phyloP scores from a whole-genome alignment of 805 yeast species.

The Saturnispora sekii region DNA sequence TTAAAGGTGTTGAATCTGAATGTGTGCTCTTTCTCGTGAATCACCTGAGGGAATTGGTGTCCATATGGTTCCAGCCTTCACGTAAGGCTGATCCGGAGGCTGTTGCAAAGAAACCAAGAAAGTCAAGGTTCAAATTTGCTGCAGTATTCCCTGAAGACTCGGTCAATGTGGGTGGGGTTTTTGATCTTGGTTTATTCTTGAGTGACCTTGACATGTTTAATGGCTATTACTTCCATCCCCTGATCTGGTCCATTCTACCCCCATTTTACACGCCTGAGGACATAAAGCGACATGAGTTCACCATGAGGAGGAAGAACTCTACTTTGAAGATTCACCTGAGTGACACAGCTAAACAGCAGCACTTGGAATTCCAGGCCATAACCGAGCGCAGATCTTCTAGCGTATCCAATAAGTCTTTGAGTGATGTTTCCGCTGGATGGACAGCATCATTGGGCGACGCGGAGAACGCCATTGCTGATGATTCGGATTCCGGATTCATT shows the following conservation, averaged over 20 bases:
- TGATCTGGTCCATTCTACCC: constrained; percentile 22
- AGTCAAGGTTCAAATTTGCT: constrained; percentile 7
- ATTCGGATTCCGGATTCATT: constrained; percentile 22
- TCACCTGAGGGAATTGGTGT: constrained; percentile 22
- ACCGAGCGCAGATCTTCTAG: not conserved
- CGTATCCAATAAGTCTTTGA: too few species aligned
- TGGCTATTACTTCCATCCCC: constrained; percentile 30
- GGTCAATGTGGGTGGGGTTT: constrained; percentile 16
- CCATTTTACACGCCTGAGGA: constrained; percentile 14
- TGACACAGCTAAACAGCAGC: constrained; percentile 9
- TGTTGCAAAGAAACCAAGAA: constrained; percentile 28
- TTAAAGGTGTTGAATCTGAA: constrained; percentile 3
- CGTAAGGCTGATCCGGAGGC: too few species aligned
- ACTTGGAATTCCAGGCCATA: not conserved
- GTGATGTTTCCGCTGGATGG: too few species aligned
- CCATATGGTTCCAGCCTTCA: constrained; percentile 13
- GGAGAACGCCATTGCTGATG: constrained; percentile 12
- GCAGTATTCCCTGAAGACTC: constrained; percentile 6
- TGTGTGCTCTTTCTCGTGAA: constrained; percentile 4
- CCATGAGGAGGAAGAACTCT: constrained; percentile 4
- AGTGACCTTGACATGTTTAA: constrained; percentile 30
- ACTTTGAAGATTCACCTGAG: constrained; percentile 6
- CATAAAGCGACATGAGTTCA: not conserved
- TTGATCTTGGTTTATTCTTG: constrained; percentile 27
- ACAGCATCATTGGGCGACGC: not conserved